These are phyloP conservation scores for Inonotus hispidus DNA, from an alignment of 1,284 basidiomycete species.

Conservation along the genomic window DNA sequence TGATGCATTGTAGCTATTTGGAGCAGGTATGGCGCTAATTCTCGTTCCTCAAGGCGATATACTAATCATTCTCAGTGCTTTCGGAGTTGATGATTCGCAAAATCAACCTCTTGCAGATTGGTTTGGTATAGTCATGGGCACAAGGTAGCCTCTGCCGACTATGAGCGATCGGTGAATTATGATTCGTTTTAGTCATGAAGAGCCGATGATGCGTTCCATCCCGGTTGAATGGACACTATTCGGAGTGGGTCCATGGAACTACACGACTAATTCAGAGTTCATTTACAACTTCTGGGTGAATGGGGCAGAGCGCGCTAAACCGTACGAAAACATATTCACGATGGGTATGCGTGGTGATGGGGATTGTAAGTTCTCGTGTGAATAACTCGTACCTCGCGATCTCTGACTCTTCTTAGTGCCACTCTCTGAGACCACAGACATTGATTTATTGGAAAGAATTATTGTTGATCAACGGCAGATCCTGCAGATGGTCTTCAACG, in stretches of 20 bases:
- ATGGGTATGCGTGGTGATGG: constrained; percentile 64
- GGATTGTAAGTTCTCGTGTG: constrained; percentile 36
- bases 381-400: background rate
- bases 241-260: constrained; percentile 57
- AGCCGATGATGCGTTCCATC: constrained; percentile 60
- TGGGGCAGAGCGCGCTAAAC: constrained; percentile 50
- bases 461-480: constrained; percentile 60
- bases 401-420: constrained; percentile 36
- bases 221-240: constrained; percentile 56
- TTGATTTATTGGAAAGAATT: constrained; percentile 48
- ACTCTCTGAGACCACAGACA: constrained; percentile 43
- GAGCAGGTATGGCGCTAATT: background rate
- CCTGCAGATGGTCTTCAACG: constrained; percentile 49
- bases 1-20: background rate
- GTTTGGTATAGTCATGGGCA: constrained; percentile 69
- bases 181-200: constrained; percentile 45
- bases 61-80: constrained; percentile 40
- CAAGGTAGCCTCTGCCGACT: constrained; percentile 32
- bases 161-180: background rate
- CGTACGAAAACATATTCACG: constrained; percentile 57
- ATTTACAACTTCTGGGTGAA: constrained; percentile 57
- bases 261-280: constrained; percentile 43
- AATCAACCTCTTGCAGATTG: constrained; percentile 62
- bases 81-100: constrained; percentile 57
- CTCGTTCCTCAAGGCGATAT: too few relatives aligned